phyloP scores from a whole-genome alignment of 805 yeast species.

The Clavispora fructus region DNA sequence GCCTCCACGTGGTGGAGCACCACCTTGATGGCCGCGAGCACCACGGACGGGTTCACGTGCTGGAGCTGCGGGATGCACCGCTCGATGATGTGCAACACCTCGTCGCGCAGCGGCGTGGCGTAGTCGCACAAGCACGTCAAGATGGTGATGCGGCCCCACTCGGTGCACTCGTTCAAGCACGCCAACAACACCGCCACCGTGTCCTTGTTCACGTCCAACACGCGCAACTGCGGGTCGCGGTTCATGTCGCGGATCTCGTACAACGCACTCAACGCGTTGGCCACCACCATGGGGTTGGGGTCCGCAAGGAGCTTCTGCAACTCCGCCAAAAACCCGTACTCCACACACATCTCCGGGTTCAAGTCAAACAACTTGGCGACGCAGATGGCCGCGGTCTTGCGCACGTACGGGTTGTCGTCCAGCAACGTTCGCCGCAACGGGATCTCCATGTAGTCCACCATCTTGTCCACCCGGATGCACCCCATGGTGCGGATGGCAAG shows the following conservation, averaged over 20 bases:
- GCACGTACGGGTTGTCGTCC: slow-evolving; percentile 95
- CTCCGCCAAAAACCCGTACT: slow-evolving; percentile 75
- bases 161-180: slow-evolving; percentile 95
- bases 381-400: slow-evolving; percentile 96
- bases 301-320: slow-evolving; percentile 70
- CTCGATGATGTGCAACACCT: slow-evolving; percentile 82
- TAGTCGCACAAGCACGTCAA: slow-evolving; percentile 77
- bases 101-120: slow-evolving; percentile 48
- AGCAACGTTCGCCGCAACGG: slow-evolving; percentile 79
- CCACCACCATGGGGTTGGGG: slow-evolving; percentile 94
- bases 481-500: slow-evolving; percentile 99
- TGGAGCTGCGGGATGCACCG: slow-evolving; percentile 91
- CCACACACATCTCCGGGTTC: slow-evolving; percentile 73
- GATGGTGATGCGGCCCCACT: slow-evolving; percentile 96
- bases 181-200: slow-evolving; percentile 59
- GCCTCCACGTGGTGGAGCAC: slow-evolving; percentile 62
- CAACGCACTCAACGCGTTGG: slow-evolving; percentile 84
- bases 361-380: slow-evolving; percentile 92
- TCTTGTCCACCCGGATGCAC: slow-evolving; percentile 90
- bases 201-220: slow-evolving; percentile 35
- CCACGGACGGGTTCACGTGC: slow-evolving; percentile 95
- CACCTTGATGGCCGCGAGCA: slow-evolving; percentile 76
- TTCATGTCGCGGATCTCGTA: slow-evolving; percentile 75
- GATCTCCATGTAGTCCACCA: slow-evolving; percentile 89
- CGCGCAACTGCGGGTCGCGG: slow-evolving; percentile 37